Evolutionary conservation across 148 eudicot genomes (phyloP).

Genomic region (Heliosperma pusillum): DNA sequence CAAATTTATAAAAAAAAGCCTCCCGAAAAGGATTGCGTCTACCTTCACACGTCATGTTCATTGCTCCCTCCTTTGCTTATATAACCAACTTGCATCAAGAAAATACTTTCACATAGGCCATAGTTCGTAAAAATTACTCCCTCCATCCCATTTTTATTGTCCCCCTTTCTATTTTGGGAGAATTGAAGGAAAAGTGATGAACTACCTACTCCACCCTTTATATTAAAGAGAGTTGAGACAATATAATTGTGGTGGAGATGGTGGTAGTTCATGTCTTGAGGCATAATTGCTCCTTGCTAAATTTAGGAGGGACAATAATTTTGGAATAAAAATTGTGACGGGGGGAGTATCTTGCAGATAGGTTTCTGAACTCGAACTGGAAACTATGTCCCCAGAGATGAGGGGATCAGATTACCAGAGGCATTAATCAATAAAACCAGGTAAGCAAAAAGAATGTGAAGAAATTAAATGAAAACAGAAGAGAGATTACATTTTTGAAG

Average conservation of each 20-base stretch:
- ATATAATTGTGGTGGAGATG: too few relatives aligned
- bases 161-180: too few relatives aligned
- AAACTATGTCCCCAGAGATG: neutral
- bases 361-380: neutral
- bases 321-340: too few relatives aligned
- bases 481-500: neutral
- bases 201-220: too few relatives aligned
- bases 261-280: too few relatives aligned
- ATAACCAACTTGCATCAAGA: neutral
- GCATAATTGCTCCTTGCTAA: too few relatives aligned
- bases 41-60: neutral
- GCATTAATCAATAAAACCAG: neutral
- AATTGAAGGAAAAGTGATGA: too few relatives aligned
- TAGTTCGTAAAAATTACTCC: too few relatives aligned
- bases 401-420: constrained; percentile 2
- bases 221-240: too few relatives aligned
- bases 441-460: neutral
- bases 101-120: neutral
- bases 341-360: neutral
- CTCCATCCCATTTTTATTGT: too few relatives aligned
- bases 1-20: too few relatives aligned
- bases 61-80: neutral
- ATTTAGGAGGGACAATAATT: too few relatives aligned
- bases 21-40: neutral
- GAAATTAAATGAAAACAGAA: neutral